Evolutionary conservation across 1,139 yeast genomes (phyloP).

Genomic region (Geotrichum aggregatum): DNA sequence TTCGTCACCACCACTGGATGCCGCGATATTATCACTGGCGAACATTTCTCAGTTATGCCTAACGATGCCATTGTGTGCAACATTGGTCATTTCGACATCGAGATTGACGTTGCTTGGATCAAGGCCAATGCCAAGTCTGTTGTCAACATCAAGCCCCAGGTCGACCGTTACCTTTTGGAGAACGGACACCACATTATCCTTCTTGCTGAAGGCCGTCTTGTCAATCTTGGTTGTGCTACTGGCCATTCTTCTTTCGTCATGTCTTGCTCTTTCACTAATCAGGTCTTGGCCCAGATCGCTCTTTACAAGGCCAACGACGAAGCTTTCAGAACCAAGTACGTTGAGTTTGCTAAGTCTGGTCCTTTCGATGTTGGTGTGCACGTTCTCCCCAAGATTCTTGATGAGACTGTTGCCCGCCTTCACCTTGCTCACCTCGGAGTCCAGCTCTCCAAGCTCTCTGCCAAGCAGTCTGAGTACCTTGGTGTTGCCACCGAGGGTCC

Average conservation of each 20-base stretch:
- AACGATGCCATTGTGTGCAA: conserved; percentile 99
- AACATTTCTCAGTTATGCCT: conserved; percentile 89
- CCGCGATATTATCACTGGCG: conserved; percentile 93
- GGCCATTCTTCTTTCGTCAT: conserved; percentile 99
- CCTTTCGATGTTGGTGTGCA: conserved; percentile 91
- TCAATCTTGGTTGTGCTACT: conserved; percentile 99
- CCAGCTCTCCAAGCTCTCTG: conserved; percentile 71
- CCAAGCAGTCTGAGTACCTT: conserved; percentile 90
- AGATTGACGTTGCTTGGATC: conserved; percentile 98
- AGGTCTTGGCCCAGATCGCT: conserved; percentile 98
- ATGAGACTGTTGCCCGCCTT: conserved; percentile 97
- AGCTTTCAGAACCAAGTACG: conserved; percentile 72
- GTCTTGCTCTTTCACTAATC: conserved; percentile 99
- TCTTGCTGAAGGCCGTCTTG: conserved; percentile 99
- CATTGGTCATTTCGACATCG: conserved; percentile 99
- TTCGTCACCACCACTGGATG: conserved; percentile 99
- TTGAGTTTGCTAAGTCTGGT: conserved; percentile 91
- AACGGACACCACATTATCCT: conserved; percentile 92
- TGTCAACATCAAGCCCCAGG: conserved; percentile 98
- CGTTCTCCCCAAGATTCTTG: conserved; percentile 96
- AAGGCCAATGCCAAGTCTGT: conserved; percentile 85
- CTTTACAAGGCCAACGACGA: conserved; percentile 85
- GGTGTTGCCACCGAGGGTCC: conserved; percentile 95
- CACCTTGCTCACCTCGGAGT: conserved; percentile 96
- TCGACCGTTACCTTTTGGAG: conserved; percentile 91